Conservation (phyloP, 73 alveolate species). For the Breviolum minutum region DNA sequence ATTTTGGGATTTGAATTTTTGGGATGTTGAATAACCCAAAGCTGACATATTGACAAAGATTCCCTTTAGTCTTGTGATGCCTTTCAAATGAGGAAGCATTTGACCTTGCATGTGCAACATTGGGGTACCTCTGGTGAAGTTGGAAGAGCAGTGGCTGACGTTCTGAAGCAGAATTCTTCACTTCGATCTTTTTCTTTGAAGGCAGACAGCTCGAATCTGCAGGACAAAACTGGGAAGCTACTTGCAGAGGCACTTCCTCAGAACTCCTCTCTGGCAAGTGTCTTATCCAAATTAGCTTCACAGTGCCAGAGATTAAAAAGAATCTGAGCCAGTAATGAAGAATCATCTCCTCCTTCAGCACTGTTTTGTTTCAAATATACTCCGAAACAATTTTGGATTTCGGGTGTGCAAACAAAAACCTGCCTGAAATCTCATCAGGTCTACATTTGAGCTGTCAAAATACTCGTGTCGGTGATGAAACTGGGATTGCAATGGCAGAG, state of each 20-base stretch:
- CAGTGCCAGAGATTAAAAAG: no score
- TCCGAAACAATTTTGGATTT: not conserved
- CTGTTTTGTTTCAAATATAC: no score
- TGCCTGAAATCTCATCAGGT: not conserved
- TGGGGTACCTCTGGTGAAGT: slow-evolving; percentile 31
- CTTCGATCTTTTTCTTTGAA: not conserved
- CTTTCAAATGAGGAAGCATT: not conserved
- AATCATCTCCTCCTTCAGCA: no score
- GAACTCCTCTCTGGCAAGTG: slow-evolving; percentile 21
- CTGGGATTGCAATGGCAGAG: slow-evolving; percentile 37
- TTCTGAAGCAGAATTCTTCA: slow-evolving; percentile 27
- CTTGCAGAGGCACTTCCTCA: slow-evolving; percentile 46
- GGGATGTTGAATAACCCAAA: not conserved
- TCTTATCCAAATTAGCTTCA: not conserved
- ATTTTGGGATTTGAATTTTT: not conserved
- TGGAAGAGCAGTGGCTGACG: not conserved
- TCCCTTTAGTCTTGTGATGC: not conserved
- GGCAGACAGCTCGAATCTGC: slow-evolving; percentile 1
- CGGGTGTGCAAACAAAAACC: not conserved
- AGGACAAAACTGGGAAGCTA: not conserved
- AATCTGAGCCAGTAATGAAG: no score
- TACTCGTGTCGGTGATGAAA: slow-evolving; percentile 29
- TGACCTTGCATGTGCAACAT: slow-evolving; percentile 25
- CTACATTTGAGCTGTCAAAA: not conserved
- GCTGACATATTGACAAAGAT: not conserved